A percentile compares a stretch with the other conserved stretches of the same genome.
These are phyloP conservation scores for Pueraria montana DNA, from an alignment of 306 rosid species.

Conservation along the genomic window DNA sequence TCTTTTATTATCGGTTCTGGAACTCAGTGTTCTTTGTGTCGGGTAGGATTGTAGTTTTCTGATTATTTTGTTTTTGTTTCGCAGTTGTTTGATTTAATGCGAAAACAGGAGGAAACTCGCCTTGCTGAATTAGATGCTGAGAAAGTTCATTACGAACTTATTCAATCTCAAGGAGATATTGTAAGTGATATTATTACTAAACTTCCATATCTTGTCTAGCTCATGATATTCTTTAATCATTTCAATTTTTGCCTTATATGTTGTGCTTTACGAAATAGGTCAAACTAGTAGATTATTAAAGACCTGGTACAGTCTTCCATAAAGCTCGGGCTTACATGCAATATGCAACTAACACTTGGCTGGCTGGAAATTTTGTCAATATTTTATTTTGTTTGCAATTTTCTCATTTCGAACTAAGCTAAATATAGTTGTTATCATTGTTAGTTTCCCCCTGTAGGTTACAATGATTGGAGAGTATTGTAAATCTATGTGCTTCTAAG, in stretches of 20 bases:
- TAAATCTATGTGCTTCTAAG: slow-evolving; percentile 13
- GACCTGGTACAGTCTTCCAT: not conserved
- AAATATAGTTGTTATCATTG: not conserved
- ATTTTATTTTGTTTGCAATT: not conserved
- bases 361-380: not conserved
- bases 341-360: not conserved
- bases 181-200: slow-evolving; percentile 57
- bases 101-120: slow-evolving; percentile 82
- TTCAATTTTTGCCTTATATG: not conserved
- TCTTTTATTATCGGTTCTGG: not conserved
- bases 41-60: slow-evolving; percentile 9
- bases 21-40: not conserved
- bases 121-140: slow-evolving; percentile 83
- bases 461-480: slow-evolving; percentile 8
- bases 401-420: not conserved
- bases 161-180: slow-evolving; percentile 78
- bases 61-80: slow-evolving; percentile 36
- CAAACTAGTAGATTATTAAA: slow-evolving; percentile 4
- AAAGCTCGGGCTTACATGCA: not conserved
- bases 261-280: not conserved
- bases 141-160: slow-evolving; percentile 76
- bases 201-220: not conserved
- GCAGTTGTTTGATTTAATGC: slow-evolving; percentile 87
- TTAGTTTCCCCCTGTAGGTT: not conserved
- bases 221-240: not conserved